Evolutionary conservation across 257 asterid species (phyloP).

Genomic region (Solanum corneliomulleri): DNA sequence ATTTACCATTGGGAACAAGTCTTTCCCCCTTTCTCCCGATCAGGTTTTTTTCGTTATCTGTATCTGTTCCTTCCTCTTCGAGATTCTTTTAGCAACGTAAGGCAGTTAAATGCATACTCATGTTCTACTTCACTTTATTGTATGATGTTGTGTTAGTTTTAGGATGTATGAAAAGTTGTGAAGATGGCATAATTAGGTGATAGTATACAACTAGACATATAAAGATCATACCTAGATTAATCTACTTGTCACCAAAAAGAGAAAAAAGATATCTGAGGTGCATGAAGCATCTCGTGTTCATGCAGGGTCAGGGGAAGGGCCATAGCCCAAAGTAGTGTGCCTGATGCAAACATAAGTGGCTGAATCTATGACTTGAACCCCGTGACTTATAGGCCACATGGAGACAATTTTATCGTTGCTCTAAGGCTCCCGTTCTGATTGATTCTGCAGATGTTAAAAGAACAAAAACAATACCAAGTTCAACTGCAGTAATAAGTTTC

Average conservation of each 20-base stretch:
- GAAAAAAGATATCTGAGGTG: not conserved
- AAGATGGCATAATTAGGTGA: not conserved
- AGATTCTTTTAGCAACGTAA: not conserved
- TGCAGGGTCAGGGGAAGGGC: not conserved
- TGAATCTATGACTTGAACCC: not conserved
- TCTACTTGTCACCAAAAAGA: not conserved
- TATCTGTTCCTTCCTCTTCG: not conserved
- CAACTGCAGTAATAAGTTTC: not conserved
- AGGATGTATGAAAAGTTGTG: not conserved
- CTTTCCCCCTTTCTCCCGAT: slow-evolving; percentile 20
- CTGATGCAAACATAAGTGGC: not conserved
- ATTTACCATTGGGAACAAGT: slow-evolving; percentile 14
- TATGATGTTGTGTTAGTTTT: not conserved
- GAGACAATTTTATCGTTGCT: not conserved
- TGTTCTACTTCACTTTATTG: not conserved
- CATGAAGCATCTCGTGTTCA: not conserved
- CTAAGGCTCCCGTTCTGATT: not conserved
- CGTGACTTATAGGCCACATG: not conserved
- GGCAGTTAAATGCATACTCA: not conserved
- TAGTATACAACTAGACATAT: not conserved
- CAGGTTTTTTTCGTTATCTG: not conserved
- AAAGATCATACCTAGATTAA: not conserved
- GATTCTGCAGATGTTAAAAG: not conserved
- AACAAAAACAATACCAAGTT: not conserved
- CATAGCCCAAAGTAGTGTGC: not conserved